A percentile compares a stretch with the other conserved stretches of the same genome.
phyloP scores from a whole-genome alignment of 768 basidiomycete genomes.

The Lyophyllum decastes region DNA sequence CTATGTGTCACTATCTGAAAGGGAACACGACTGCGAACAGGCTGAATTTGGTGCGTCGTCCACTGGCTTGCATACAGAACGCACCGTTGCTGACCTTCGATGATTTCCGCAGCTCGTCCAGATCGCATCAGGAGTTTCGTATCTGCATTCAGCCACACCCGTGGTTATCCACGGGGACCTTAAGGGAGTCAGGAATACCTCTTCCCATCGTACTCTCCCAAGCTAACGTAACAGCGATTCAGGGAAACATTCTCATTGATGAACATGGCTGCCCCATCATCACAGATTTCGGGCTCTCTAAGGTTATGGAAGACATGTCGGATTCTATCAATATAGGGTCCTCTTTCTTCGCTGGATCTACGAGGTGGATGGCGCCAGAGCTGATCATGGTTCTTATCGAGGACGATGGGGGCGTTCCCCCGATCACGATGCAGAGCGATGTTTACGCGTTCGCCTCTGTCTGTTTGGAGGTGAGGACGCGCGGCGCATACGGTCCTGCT shows the following conservation, averaged over 20 bases:
- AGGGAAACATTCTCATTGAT: constrained; percentile 62
- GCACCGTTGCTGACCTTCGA: not conserved
- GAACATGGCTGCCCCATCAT: constrained; percentile 53
- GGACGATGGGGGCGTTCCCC: constrained; percentile 41
- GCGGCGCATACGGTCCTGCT: not conserved
- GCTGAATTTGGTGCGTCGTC: constrained; percentile 45
- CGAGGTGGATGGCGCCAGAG: constrained; percentile 62
- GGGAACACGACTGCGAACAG: constrained; percentile 41
- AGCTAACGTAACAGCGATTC: not conserved
- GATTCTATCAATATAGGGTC: constrained; percentile 37
- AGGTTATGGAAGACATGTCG: constrained; percentile 54
- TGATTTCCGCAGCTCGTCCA: constrained; percentile 43
- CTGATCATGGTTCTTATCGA: constrained; percentile 50
- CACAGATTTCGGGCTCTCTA: constrained; percentile 64
- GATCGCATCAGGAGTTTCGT: constrained; percentile 57
- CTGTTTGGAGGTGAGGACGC: constrained; percentile 52
- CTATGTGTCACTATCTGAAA: constrained; percentile 50
- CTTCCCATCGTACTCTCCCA: not conserved
- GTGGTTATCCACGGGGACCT: constrained; percentile 62
- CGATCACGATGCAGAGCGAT: constrained; percentile 53
- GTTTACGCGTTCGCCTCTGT: constrained; percentile 64
- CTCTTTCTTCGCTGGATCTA: constrained; percentile 48
- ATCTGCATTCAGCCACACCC: constrained; percentile 57
- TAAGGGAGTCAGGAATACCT: constrained; percentile 48
- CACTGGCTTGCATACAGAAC: not conserved